These are phyloP conservation scores for Avena insularis DNA, from an alignment of 176 grass and related monocot species.

Conservation along the genomic window DNA sequence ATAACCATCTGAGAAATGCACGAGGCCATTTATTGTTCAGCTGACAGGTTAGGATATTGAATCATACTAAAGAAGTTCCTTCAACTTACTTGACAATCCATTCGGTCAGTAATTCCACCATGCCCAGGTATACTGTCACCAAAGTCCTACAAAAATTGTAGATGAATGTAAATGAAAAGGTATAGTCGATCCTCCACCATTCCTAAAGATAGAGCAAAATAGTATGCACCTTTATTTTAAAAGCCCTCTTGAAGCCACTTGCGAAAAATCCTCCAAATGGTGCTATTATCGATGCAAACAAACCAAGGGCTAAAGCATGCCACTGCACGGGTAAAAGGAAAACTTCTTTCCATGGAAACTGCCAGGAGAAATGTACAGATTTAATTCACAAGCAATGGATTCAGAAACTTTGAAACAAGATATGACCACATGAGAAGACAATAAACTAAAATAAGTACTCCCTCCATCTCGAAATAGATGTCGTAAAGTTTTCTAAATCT, in stretches of 20 bases:
- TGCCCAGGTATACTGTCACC: conserved; percentile 99
- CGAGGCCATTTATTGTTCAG: conserved; percentile 26
- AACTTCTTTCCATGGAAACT: conserved; percentile 94
- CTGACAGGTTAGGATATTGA: not conserved
- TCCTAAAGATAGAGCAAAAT: not conserved
- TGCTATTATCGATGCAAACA: conserved; percentile 99
- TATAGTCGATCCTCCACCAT: not conserved
- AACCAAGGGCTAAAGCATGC: conserved; percentile 95
- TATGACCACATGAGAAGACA: not conserved
- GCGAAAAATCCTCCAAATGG: conserved; percentile 99
- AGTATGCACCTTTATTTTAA: conserved; percentile 86
- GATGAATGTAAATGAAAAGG: conserved; percentile 25
- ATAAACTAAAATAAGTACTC: conserved; percentile 3
- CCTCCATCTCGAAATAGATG: too few species aligned
- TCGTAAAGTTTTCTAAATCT: too few species aligned
- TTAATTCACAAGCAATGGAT: not conserved
- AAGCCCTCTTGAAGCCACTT: conserved; percentile 96
- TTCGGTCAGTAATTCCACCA: conserved; percentile 97
- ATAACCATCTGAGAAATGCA: conserved; percentile 91
- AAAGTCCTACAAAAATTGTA: conserved; percentile 76
- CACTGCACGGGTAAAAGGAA: conserved; percentile 87
- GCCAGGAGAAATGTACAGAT: conserved; percentile 39
- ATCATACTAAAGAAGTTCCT: conserved; percentile 10
- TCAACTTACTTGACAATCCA: conserved; percentile 95
- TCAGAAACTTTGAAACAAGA: conserved; percentile 29